Percentiles rank a stretch among this genome's conserved stretches.
Evolutionary conservation across 208 protist species (phyloP).

Genomic region (Acanthamoeba pearcei): DNA sequence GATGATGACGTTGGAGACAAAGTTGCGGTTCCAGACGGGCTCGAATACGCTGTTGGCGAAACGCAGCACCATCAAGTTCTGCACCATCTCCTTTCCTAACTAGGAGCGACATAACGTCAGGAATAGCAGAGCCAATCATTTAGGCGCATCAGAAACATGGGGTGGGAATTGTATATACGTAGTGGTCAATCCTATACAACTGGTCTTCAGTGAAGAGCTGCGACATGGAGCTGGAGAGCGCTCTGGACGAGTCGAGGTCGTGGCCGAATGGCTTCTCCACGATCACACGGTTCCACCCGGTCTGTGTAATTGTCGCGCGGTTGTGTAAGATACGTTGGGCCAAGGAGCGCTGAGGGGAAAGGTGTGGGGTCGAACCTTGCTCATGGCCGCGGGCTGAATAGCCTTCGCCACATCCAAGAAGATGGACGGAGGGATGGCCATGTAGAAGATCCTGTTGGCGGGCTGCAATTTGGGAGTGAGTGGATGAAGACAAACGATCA

Average conservation of each 20-base stretch:
- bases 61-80: conserved; percentile 89
- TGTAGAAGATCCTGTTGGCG: conserved; percentile 88
- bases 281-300: conserved; percentile 86
- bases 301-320: neutral
- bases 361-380: neutral
- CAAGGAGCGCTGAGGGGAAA: neutral
- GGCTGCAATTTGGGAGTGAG: neutral
- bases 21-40: conserved; percentile 89
- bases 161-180: conserved; percentile 45
- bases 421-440: conserved; percentile 74
- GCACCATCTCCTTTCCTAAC: conserved; percentile 90
- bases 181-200: conserved; percentile 92
- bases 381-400: conserved; percentile 30
- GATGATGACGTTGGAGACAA: conserved; percentile 87
- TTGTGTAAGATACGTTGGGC: neutral
- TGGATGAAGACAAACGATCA: no score
- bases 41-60: conserved; percentile 91
- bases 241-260: conserved; percentile 80
- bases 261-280: conserved; percentile 92
- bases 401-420: conserved; percentile 28
- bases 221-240: conserved; percentile 78
- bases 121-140: neutral
- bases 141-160: conserved; percentile 54
- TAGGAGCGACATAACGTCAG: neutral
- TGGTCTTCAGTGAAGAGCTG: conserved; percentile 86